Evolutionary conservation across 2,329 filamentous ascomycete genomes (phyloP), one percentile per base, ranked within the genome.

Genomic region (Calonectria pauciramosa): DNA sequence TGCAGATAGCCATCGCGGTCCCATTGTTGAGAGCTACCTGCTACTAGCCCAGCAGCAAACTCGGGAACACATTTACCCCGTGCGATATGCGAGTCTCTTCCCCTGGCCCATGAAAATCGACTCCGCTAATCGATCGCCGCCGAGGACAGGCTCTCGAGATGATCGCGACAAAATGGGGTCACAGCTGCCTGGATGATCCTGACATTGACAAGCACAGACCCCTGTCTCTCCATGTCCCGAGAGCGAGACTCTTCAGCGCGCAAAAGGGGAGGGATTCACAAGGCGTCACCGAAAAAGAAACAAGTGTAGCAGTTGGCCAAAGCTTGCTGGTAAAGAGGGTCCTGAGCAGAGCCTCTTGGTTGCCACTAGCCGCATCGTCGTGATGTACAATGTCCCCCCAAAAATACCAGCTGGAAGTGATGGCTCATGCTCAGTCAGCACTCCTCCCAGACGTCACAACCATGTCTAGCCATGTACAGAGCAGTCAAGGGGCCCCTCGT

Each of bases 51-150:
- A 47, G 44, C 44, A 47, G 44, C 23, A 60, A 44, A 41, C 38
- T 36, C 38, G 38, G 54, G 9, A 56, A 26, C 66, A 56, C 60
- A 32, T 60, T 60, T 47, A 64, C 51, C 26, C 34, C 65, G 65
- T 68, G 47, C 23, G 10, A 47, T 38, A 64, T 72, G 56, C 65
- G 54, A 47, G 54, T 20, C 34, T 54, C 44, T 38, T 23, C 34
- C 65, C 70, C 56, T 26, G 47, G 36, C 65, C 47, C 66, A 65
- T 65, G 66, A 51, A 38, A 69, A 47, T 52, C 20, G 59, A 56
- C 71, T 73, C 71, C 71, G 66, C 71, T 47, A 32, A 73, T 73
- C 71, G 71, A 73, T 73, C 71, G 66, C 47, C 71, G 59, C 20
- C 71, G 66, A 73, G 59, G 66, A 70, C 71, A 69, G 71, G 66